These are phyloP conservation scores for Paspalum vaginatum DNA, from an alignment of 176 grass and related monocot species.

Conservation along the genomic window DNA sequence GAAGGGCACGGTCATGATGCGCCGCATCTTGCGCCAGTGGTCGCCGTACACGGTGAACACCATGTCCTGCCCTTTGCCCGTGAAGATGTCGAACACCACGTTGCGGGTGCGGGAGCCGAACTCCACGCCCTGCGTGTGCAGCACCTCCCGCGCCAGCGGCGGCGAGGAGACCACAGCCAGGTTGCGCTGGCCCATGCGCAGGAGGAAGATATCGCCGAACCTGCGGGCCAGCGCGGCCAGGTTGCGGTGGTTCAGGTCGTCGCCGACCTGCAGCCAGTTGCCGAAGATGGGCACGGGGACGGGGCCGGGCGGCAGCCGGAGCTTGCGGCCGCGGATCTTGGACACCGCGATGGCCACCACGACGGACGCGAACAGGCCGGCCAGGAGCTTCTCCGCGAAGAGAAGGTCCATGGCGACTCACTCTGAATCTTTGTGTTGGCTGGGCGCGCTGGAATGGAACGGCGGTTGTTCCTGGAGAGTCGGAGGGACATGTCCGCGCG, in stretches of 20 bases:
- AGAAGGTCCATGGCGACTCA: slow-evolving; percentile 60
- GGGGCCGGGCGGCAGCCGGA: slow-evolving; percentile 70
- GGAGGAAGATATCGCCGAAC: slow-evolving; percentile 80
- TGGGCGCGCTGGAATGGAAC: not conserved
- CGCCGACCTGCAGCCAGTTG: slow-evolving; percentile 92
- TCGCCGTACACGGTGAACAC: slow-evolving; percentile 94
- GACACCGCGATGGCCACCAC: slow-evolving; percentile 65
- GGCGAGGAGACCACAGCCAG: slow-evolving; percentile 81
- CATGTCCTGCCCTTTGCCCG: slow-evolving; percentile 87
- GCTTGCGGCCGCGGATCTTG: slow-evolving; percentile 63
- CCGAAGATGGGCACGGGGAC: slow-evolving; percentile 75
- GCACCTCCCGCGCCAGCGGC: slow-evolving; percentile 68
- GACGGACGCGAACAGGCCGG: slow-evolving; percentile 66
- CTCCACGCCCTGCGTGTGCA: slow-evolving; percentile 89
- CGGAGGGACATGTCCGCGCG: not conserved
- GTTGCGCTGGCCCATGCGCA: slow-evolving; percentile 87
- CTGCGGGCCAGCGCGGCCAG: slow-evolving; percentile 58
- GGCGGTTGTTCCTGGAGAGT: slow-evolving; percentile 16
- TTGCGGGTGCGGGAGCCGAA: slow-evolving; percentile 92
- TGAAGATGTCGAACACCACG: slow-evolving; percentile 95
- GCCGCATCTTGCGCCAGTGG: slow-evolving; percentile 96
- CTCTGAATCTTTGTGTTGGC: not conserved
- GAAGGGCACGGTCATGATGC: slow-evolving; percentile 93
- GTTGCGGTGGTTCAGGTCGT: slow-evolving; percentile 94
- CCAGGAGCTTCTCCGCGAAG: slow-evolving; percentile 67